Base-by-base conservation (phyloP, 78 protist species). In the Dictyostelium citrinum region DNA sequence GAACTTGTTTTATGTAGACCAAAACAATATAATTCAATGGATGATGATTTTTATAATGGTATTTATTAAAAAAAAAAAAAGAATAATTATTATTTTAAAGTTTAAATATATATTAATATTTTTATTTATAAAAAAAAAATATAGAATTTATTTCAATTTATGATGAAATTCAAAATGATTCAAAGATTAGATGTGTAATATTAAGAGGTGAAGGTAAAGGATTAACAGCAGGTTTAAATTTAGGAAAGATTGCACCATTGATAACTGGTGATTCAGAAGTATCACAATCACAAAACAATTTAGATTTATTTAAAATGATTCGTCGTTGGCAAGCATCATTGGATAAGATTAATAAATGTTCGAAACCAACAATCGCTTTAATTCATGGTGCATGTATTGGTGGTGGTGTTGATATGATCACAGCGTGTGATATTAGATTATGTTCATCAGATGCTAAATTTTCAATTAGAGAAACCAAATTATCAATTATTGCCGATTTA, bases 401-500 rank as follows among this genome's bases (percentile, higher is more conserved):
- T 16, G 98, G 95, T 39, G 98, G 90, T 8, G 92, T 97, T 8
- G 98, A 97, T 74, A 8, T 97, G 82, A 37, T 93, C 22, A 64
- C 95, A 39, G 96, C 97, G 20, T 78, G 91, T 58, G 98, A 97
- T 79, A 49, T 97, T 43, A 70, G 98, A 35, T 67, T 91, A 20
- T 74, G 96, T 81, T 74, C 90, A 2, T 8, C 16, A 1, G 96
- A 97, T 76, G 95, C 98, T 0, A 43, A 14, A 17, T 93, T 97
- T 75, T 31, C 85, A 27, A 81, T 97, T 37, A 68, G 86, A 51
- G 98, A 97, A 67, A 91, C 95, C 1, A 90, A 95, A 14, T 58
- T 97, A 3, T 98, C 97, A 10, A 91, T 97, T 43, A 93, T 83
- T 6, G 98, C 98, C 6, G 98, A 97, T 71, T 60, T 97, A 2